Evolutionary conservation across 2,329 filamentous ascomycete species (phyloP).

Genomic region (Alternaria atra): DNA sequence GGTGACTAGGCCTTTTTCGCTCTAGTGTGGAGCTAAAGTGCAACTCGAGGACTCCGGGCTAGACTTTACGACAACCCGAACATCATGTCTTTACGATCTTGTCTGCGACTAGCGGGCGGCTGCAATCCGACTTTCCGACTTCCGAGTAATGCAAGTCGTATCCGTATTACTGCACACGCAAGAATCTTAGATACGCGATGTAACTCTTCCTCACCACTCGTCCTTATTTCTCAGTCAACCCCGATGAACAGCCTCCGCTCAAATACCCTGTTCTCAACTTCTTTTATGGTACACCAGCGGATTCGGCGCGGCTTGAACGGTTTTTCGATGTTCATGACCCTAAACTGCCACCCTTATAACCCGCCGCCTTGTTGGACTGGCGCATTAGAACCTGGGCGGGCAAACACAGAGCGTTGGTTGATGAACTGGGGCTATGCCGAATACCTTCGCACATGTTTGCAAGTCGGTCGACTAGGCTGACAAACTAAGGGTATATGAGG

Average conservation of each 20-base stretch:
- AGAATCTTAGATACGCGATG: not conserved
- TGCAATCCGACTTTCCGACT: too few species aligned
- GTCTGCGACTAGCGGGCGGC: too few species aligned
- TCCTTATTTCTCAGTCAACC: not conserved
- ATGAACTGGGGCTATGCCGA: not conserved
- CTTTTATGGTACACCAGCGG: not conserved
- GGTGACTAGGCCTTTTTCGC: too few species aligned
- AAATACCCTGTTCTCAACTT: not conserved
- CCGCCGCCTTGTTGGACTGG: not conserved
- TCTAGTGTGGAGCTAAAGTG: too few species aligned
- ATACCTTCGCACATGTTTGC: not conserved
- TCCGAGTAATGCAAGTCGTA: too few species aligned
- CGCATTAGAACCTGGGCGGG: not conserved
- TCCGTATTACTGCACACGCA: too few species aligned
- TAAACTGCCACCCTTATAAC: not conserved
- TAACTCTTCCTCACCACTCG: not conserved
- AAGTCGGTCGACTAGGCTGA: not conserved
- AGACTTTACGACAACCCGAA: too few species aligned
- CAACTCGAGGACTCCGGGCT: too few species aligned
- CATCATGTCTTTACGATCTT: too few species aligned
- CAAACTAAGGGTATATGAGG: not conserved
- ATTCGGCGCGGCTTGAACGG: not conserved
- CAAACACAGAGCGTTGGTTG: too few species aligned
- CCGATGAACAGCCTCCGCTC: accelerated
- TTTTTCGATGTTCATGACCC: not conserved